Evolutionary conservation across 2,329 filamentous ascomycete genomes (phyloP).

Genomic region (Penicillium sp.): DNA sequence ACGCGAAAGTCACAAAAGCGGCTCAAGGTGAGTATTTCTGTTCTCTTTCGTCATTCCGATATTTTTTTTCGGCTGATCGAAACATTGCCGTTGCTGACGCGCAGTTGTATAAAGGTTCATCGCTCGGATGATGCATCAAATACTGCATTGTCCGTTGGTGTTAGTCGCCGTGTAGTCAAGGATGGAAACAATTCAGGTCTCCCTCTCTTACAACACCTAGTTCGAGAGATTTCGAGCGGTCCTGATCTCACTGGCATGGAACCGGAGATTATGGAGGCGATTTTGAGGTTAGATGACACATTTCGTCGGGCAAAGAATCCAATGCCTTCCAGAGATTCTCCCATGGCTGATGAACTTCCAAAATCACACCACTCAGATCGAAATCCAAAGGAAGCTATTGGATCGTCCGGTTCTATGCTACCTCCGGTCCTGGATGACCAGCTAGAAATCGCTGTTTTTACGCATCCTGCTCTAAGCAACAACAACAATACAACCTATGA

Average conservation of each 20-base stretch:
- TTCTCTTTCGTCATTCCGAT: background rate
- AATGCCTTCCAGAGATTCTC: background rate
- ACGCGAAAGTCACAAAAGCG: background rate
- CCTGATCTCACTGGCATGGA: constrained; percentile 15
- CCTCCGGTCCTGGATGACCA: constrained; percentile 60
- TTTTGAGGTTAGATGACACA: constrained; percentile 22
- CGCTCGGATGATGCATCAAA: background rate
- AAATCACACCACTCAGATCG: background rate
- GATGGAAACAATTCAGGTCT: constrained; percentile 19
- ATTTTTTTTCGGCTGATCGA: background rate
- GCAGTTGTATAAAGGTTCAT: background rate
- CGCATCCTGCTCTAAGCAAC: constrained; percentile 56
- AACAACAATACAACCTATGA: constrained; percentile 61
- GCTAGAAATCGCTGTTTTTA: constrained; percentile 65
- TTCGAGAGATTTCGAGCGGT: constrained; percentile 23
- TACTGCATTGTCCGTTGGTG: background rate
- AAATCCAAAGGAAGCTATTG: background rate
- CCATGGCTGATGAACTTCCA: background rate
- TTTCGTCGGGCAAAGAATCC: constrained; percentile 12
- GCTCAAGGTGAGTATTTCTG: constrained; percentile 1
- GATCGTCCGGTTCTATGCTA: constrained; percentile 37
- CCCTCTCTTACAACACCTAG: constrained; percentile 20
- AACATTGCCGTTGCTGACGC: background rate
- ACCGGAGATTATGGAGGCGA: constrained; percentile 19
- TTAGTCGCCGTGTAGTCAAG: background rate